A percentile compares a stretch with the other conserved stretches of the same genome.
Evolutionary conservation across 1,284 basidiomycete genomes (phyloP).

Genomic region (Agroathelia rolfsii): DNA sequence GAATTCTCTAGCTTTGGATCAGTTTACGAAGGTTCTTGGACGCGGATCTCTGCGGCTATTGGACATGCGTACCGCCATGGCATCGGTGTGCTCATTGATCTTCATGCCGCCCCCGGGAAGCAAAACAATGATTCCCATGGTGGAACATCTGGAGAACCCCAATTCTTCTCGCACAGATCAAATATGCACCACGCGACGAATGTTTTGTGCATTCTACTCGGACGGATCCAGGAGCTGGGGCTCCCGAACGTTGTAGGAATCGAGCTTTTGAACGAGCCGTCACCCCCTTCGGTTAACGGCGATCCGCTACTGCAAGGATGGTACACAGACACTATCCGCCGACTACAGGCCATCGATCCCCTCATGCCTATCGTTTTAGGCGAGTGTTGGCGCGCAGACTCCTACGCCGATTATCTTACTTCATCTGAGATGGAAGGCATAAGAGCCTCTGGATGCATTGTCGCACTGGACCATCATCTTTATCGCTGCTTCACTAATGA

Average conservation of each 20-base stretch:
- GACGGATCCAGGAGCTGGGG: slow-evolving; percentile 33
- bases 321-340: slow-evolving; percentile 54
- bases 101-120: slow-evolving; percentile 72
- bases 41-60: slow-evolving; percentile 58
- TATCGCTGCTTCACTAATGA: slow-evolving; percentile 72
- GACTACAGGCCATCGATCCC: slow-evolving; percentile 44
- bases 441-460: too few species aligned
- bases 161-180: slow-evolving; percentile 36
- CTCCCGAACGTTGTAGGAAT: slow-evolving; percentile 70
- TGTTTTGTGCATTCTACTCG: slow-evolving; percentile 34
- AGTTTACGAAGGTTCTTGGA: slow-evolving; percentile 69
- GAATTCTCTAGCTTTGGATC: slow-evolving; percentile 53
- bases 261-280: slow-evolving; percentile 80
- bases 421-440: too few species aligned
- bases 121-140: slow-evolving; percentile 62
- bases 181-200: slow-evolving; percentile 51
- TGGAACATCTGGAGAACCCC: slow-evolving; percentile 46
- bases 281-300: slow-evolving; percentile 34
- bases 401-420: slow-evolving; percentile 57
- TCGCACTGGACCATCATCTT: slow-evolving; percentile 77
- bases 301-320: slow-evolving; percentile 58
- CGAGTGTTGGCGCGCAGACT: slow-evolving; percentile 70
- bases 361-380: slow-evolving; percentile 63
- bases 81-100: slow-evolving; percentile 76
- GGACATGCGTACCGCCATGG: slow-evolving; percentile 48